Evolutionary conservation across 345 rosid species (phyloP), one percentile per base, ranked within the genome.

Genomic region (Linum tenue): DNA sequence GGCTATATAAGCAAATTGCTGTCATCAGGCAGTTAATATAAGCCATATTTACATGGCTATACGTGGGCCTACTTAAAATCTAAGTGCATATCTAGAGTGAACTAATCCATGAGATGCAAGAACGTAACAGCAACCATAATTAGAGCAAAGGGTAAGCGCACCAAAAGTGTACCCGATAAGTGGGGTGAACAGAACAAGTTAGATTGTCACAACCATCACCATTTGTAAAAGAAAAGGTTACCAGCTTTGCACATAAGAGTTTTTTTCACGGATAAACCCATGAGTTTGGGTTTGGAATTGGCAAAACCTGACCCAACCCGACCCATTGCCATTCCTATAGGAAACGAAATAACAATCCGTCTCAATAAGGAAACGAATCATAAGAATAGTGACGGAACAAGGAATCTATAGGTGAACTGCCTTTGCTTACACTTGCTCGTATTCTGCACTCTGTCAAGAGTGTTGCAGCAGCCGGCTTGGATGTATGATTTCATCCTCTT

Each of bases 401-500:
- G 53, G 17, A 57, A 48, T 48, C 35, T 55, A 63, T 37, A 51
- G 53, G 40, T 42, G 41, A 60, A 62, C 31, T 22, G 31, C 31
- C 31, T 22, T 22, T 22, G 31, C 88, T 72, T 80, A 91, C 96
- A 85, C 83, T 86, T 84, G 83, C 63, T 72, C 70, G 76, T 70
- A 73, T 73, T 80, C 59, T 79, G 81, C n/a, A 78, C 71, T 10
- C 71, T 73, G 55, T 76, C 91, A 62, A 76, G 73, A 35, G 59
- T 64, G 60, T 78, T 76, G 36, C 73, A 57, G 73, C 91, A 79
- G 40, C 92, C 91, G 42, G 83, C 78, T 72, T 75, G 81, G 48
- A 86, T 55, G 62, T 88, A 91, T 16, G 85, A 85, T 71, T 77
- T 71, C 50, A 86, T 68, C 75, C 86, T 73, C 72, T 61, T 77